phyloP scores from a whole-genome alignment of 1,284 basidiomycete genomes.

The Austroboletus novae-zelandiae region DNA sequence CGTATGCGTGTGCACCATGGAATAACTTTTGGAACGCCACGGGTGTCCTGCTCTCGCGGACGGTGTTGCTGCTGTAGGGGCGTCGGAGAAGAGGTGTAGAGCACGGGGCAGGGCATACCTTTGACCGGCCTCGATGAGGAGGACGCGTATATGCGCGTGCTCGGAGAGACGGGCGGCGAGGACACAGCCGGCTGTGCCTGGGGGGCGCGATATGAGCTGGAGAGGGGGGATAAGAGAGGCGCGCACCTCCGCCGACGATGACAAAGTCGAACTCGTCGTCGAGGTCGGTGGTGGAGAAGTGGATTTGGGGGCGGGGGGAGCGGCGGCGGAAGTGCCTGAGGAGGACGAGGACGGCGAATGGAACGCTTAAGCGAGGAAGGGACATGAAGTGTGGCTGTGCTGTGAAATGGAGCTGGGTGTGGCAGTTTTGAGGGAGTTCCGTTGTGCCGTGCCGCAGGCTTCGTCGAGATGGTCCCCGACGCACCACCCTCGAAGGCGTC shows the following conservation, averaged over 20 bases:
- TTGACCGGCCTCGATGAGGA: conserved; percentile 63
- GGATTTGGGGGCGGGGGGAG: not conserved
- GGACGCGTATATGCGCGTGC: conserved; percentile 50
- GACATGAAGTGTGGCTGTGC: conserved; percentile 17
- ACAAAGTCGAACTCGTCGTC: conserved; percentile 57
- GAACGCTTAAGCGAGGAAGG: not conserved
- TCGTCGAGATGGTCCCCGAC: conserved; percentile 27
- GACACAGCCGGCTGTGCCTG: conserved; percentile 69
- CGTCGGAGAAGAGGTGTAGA: not conserved
- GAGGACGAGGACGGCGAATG: conserved; percentile 7
- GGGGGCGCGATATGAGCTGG: not conserved
- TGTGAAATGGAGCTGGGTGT: not conserved
- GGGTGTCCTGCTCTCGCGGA: conserved; percentile 42
- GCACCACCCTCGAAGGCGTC: conserved; percentile 52
- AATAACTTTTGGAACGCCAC: conserved; percentile 42
- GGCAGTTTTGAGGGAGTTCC: not conserved
- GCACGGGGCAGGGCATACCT: conserved; percentile 41
- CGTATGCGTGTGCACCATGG: conserved; percentile 43
- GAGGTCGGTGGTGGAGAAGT: not conserved
- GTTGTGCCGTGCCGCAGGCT: too few species aligned
- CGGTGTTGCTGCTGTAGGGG: conserved; percentile 27
- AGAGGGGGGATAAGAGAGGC: not conserved
- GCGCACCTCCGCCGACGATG: conserved; percentile 60
- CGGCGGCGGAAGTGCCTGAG: not conserved
- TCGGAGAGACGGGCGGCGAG: conserved; percentile 66